Evolutionary conservation across 495 filamentous ascomycete genomes (phyloP).

Genomic region (Hypoxylon lienhwacheense): DNA sequence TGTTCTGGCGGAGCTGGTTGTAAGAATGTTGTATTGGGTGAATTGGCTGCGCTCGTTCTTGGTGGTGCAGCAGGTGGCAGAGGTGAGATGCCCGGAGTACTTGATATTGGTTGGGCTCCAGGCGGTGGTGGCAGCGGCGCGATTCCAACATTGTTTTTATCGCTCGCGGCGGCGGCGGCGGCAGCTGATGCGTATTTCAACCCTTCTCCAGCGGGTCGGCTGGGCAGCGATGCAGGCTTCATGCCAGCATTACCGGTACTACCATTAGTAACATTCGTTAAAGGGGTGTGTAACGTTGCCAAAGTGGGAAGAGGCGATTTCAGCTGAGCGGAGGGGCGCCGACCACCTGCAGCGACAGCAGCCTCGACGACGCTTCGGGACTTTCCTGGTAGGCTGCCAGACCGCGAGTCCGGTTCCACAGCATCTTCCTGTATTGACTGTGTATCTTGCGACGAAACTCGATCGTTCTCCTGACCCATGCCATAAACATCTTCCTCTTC

Average conservation of each 20-base stretch:
- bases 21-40: slow-evolving; percentile 44
- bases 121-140: slow-evolving; percentile 87
- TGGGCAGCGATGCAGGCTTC: slow-evolving; percentile 90
- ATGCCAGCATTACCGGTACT: slow-evolving; percentile 56
- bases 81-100: slow-evolving; percentile 48
- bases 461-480: slow-evolving; percentile 78
- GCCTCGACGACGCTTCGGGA: slow-evolving; percentile 56
- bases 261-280: slow-evolving; percentile 64
- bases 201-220: slow-evolving; percentile 81
- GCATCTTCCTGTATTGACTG: slow-evolving; percentile 88
- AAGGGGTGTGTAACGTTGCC: slow-evolving; percentile 76
- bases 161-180: slow-evolving; percentile 89
- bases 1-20: slow-evolving; percentile 45
- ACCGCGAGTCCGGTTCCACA: slow-evolving; percentile 62
- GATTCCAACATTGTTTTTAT: slow-evolving; percentile 95
- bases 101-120: slow-evolving; percentile 49
- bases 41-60: slow-evolving; percentile 50
- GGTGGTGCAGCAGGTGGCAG: slow-evolving; percentile 48
- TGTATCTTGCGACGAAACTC: slow-evolving; percentile 90
- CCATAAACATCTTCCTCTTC: slow-evolving; percentile 88
- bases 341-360: slow-evolving; percentile 52
- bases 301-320: slow-evolving; percentile 91
- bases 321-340: slow-evolving; percentile 86
- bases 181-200: slow-evolving; percentile 97
- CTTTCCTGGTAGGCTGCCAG: slow-evolving; percentile 55